These are phyloP conservation scores for Miamiensis avidus DNA, from an alignment of 169 alveolate species.

Conservation along the genomic window DNA sequence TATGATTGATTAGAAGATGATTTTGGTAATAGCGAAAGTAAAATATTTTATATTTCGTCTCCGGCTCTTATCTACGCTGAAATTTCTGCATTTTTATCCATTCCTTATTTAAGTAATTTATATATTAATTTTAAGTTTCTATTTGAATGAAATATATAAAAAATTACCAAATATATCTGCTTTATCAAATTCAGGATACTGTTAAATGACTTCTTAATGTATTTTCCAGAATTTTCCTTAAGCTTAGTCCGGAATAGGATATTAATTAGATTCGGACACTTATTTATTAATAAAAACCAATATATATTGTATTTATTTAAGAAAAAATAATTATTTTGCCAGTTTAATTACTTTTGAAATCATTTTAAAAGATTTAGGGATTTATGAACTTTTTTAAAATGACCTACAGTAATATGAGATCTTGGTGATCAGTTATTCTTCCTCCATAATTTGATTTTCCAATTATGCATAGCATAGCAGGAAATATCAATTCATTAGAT, in stretches of 20 bases:
- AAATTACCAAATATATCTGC: neutral
- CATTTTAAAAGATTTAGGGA: neutral
- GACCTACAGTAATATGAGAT: neutral
- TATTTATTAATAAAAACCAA: too few relatives aligned
- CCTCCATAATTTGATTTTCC: neutral
- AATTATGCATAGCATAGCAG: neutral
- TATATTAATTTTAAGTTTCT: too few relatives aligned
- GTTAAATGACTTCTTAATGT: neutral
- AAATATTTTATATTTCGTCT: too few relatives aligned
- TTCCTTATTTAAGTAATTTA: neutral
- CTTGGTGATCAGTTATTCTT: neutral
- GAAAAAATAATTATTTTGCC: too few relatives aligned
- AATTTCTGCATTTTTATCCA: neutral
- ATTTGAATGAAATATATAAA: too few relatives aligned
- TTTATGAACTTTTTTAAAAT: too few relatives aligned
- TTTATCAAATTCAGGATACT: neutral
- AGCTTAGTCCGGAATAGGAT: neutral
- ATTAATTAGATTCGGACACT: too few relatives aligned
- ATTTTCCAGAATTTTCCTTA: neutral
- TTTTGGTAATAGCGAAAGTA: neutral
- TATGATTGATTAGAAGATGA: too few relatives aligned
- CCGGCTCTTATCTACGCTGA: neutral
- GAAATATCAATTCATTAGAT: neutral
- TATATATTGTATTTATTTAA: too few relatives aligned
- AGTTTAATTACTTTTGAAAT: too few relatives aligned